These are phyloP conservation scores for Rhipidocladum racemiflorum DNA, from an alignment of 176 grass and related monocot genomes.

Conservation along the genomic window DNA sequence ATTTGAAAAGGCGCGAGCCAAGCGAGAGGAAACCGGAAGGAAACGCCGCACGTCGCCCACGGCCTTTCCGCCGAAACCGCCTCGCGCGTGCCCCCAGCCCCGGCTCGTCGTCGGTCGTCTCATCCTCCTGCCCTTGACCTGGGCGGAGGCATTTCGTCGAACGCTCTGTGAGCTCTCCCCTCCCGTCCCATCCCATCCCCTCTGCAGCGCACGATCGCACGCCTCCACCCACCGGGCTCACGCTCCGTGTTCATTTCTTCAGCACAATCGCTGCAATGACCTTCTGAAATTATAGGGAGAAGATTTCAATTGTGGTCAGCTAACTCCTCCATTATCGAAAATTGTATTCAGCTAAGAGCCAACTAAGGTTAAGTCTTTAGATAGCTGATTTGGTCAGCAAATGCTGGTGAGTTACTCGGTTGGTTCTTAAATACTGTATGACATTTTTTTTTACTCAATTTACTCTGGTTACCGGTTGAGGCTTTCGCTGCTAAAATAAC, in stretches of 20 bases:
- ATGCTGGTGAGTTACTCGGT: neutral
- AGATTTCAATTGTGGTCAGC: neutral
- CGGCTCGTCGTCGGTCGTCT: neutral
- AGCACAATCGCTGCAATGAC: no score
- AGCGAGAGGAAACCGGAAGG: neutral
- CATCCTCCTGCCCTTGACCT: neutral
- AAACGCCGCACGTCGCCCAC: neutral
- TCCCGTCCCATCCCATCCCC: no score
- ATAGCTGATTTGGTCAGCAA: neutral
- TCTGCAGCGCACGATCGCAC: neutral
- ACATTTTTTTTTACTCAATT: neutral
- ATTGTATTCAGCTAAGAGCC: neutral
- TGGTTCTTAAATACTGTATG: neutral
- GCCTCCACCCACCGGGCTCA: no score
- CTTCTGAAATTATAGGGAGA: neutral
- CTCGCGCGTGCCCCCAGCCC: no score
- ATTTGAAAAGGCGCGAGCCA: neutral
- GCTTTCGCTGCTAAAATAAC: neutral
- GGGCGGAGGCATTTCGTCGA: neutral
- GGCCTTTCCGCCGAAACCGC: neutral
- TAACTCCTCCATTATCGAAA: neutral
- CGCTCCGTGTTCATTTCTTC: no score
- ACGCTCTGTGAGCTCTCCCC: neutral
- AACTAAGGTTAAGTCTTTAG: neutral
- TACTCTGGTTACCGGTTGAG: neutral